Evolutionary conservation across 1,284 basidiomycete genomes (phyloP).

Genomic region (Trichosporon inkin): DNA sequence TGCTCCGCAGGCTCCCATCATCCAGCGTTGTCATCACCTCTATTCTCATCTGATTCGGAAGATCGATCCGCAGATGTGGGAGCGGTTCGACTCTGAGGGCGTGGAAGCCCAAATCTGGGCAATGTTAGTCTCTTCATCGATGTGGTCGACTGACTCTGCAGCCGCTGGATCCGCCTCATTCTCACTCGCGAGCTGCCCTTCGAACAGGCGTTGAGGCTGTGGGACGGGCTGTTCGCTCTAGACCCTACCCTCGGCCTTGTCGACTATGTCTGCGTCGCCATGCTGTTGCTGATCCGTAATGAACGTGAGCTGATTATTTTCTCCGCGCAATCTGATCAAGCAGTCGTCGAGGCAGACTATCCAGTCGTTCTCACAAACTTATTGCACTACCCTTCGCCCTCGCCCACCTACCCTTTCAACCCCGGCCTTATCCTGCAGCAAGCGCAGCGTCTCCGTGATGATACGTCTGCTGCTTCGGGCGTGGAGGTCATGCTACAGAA

Average conservation of each 20-base stretch:
- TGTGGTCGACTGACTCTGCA: conserved; percentile 39
- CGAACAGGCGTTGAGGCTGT: conserved; percentile 68
- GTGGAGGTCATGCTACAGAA: conserved; percentile 74
- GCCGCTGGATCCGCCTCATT: conserved; percentile 82
- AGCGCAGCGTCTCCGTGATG: conserved; percentile 69
- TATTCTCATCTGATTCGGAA: conserved; percentile 66
- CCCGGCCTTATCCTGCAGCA: conserved; percentile 70
- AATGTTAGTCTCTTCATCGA: conserved; percentile 59
- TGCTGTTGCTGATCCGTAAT: conserved; percentile 86
- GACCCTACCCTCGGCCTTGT: conserved; percentile 66
- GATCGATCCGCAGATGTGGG: conserved; percentile 78
- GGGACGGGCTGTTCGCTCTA: conserved; percentile 87
- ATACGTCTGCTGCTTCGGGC: conserved; percentile 67
- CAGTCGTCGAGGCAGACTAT: conserved; percentile 81
- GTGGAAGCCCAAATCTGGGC: conserved; percentile 93
- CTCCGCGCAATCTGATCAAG: conserved; percentile 11
- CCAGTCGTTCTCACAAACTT: conserved; percentile 73
- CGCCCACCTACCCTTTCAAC: conserved; percentile 47
- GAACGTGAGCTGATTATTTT: conserved; percentile 57
- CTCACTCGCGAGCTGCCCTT: conserved; percentile 81
- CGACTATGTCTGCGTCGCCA: conserved; percentile 80
- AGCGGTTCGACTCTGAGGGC: conserved; percentile 66
- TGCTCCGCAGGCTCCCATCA: conserved; percentile 63
- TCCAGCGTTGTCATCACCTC: conserved; percentile 70
- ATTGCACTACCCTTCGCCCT: conserved; percentile 67